These are phyloP conservation scores for Pythium insidiosum DNA, from an alignment of 352 stramenopile species.

Conservation along the genomic window DNA sequence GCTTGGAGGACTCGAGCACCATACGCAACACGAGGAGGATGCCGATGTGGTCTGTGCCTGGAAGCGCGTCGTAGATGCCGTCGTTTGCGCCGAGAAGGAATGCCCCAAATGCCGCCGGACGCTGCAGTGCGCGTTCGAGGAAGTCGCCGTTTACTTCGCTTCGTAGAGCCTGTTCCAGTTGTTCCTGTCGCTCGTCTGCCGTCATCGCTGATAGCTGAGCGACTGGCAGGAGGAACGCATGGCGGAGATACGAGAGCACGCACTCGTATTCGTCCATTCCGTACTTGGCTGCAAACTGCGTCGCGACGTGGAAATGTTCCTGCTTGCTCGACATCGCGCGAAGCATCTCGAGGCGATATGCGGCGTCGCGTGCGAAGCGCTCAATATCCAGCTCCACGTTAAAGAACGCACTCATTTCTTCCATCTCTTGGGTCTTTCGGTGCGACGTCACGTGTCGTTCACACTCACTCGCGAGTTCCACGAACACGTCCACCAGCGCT, in stretches of 20 bases:
- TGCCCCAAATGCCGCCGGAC: constrained; percentile 36
- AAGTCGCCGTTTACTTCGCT: constrained; percentile 33
- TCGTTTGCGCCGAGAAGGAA: constrained; percentile 32
- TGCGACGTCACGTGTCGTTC: constrained; percentile 38
- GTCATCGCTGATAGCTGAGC: no score
- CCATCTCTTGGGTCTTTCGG: constrained; percentile 48
- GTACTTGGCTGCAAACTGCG: constrained; percentile 63
- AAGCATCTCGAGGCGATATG: constrained; percentile 43
- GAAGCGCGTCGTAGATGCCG: constrained; percentile 46
- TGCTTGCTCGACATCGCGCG: constrained; percentile 40
- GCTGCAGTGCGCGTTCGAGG: constrained; percentile 53
- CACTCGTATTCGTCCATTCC: constrained; percentile 53
- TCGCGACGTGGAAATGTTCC: constrained; percentile 32
- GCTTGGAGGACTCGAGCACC: constrained; percentile 72
- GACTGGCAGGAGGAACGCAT: constrained; percentile 19
- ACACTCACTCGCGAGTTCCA: constrained; percentile 33
- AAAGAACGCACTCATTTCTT: constrained; percentile 56
- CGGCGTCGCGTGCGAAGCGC: constrained; percentile 34
- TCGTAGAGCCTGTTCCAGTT: constrained; percentile 58
- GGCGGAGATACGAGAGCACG: constrained; percentile 52
- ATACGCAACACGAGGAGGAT: constrained; percentile 62
- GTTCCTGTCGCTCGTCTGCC: constrained; percentile 54
- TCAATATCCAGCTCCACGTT: constrained; percentile 49
- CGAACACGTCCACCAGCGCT: no score
- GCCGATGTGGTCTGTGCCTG: constrained; percentile 61